Base-by-base conservation (phyloP, 164 flowering plant genomes). In the Litsea cubeba region DNA sequence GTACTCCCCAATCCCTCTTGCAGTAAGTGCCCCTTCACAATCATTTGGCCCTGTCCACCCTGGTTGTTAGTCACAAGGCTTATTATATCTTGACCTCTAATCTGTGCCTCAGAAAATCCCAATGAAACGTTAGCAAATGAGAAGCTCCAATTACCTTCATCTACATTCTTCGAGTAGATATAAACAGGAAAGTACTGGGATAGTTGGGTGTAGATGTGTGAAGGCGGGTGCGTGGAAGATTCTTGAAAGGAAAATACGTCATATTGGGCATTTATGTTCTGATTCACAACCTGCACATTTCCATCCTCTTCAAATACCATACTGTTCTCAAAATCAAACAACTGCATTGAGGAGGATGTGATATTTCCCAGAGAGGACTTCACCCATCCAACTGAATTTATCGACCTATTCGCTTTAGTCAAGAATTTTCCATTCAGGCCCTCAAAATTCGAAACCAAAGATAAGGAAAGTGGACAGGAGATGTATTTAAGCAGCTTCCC, bases 311-410 rank as follows among this genome's bases (percentile, higher is more conserved):
- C 87, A 77, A 89, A 58, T 28, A 79, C 82, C 91, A 92, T 91
- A 12, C 3, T 32, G 81, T 92, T 93, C 3, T 35, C 76, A 76
- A 76, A 92, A 49, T 64, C 69, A 25, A 92, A 86, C 1, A 71
- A 75, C 77, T 91, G 99, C 57, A 49, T 26, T 2, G 81, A 78
- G 12, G 51, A 32, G 5, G 93, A 90, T 0, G 77, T 82, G 78
- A 93, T 76, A 2, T 78, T 87, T 23, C 99, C 99, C 78, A 75
- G 74, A 3, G 99, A 93, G 20, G 97, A 90, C 30, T 85, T 82
- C 18, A 95, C 88, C 97, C 91, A 87, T 67, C 99, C 99, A 0
- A 75, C 72, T 0, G 89, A 83, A 2, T 79, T 69, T 18, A 91
- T 78, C 3, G 81, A 71, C 82, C 95, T 80, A 28, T 68, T 78